Conservation (phyloP, 2,329 filamentous ascomycete species). For the Penicillium sp. region DNA sequence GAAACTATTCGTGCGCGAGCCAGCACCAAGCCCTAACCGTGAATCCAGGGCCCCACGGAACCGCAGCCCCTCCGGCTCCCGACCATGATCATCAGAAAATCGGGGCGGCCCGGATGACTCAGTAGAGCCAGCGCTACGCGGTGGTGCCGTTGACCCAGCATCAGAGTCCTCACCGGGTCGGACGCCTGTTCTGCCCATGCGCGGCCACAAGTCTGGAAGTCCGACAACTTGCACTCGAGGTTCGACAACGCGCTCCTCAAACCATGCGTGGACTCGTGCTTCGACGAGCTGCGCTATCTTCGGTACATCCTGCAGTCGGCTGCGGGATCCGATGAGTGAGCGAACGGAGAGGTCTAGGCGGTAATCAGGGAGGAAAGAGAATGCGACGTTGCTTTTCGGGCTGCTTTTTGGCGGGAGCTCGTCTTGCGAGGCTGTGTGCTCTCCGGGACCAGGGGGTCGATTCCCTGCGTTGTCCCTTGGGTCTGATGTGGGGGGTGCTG, state of each 20-base stretch:
- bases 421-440: slow-evolving; percentile 7
- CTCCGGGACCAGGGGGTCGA: slow-evolving; percentile 7
- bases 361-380: slow-evolving; percentile 74
- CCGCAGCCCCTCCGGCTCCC: slow-evolving; percentile 32
- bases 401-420: slow-evolving; percentile 45
- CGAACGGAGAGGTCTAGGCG: slow-evolving; percentile 63
- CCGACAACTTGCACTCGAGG: slow-evolving; percentile 64
- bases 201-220: slow-evolving; percentile 60
- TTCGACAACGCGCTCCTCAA: slow-evolving; percentile 64
- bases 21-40: slow-evolving; percentile 28
- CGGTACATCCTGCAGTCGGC: slow-evolving; percentile 62
- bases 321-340: slow-evolving; percentile 61
- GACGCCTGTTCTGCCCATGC: slow-evolving; percentile 51
- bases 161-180: slow-evolving; percentile 42
- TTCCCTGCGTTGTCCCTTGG: neutral
- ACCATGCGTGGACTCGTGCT: slow-evolving; percentile 63
- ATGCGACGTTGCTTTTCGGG: slow-evolving; percentile 80
- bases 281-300: slow-evolving; percentile 66
- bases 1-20: slow-evolving; percentile 34
- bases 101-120: slow-evolving; percentile 25
- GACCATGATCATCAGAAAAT: slow-evolving; percentile 19
- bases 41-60: slow-evolving; percentile 29
- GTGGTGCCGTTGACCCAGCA: slow-evolving; percentile 30
- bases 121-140: slow-evolving; percentile 27
- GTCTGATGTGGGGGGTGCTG: slow-evolving; percentile 24